Evolutionary conservation across 2,329 filamentous ascomycete species (phyloP), one percentile per base, ranked within the genome.

Genomic region (Fusarium marasasianum): DNA sequence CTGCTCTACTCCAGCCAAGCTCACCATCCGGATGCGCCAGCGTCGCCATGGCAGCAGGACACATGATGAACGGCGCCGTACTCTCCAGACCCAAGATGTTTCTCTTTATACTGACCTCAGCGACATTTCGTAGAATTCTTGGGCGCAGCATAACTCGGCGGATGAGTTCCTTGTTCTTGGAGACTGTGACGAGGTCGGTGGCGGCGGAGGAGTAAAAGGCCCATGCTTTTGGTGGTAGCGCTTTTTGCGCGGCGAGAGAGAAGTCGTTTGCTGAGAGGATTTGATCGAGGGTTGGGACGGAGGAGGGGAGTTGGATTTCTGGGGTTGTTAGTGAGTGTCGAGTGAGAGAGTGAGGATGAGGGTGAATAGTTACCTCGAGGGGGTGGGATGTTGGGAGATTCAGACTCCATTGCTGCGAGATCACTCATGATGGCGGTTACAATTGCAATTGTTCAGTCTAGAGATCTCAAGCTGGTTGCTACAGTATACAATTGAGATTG

Each of bases 161-260:
- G 75, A 90, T 91, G 69, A 86, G 83, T 1, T 85, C 83, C 31
- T 83, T 85, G 79, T 93, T 93, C 56, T 86, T 85, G 56, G 71
- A 74, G 54, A 91, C 88, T 43, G 91, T 89, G 76, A 86, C 86
- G n/a, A 84, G 80, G 77, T 87, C 91, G 11, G 90, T 92, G 17
- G 91, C 89, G 5, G 91, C 91, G 14, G 90, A 91, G 26, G 89
- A 91, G 78, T 91, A 89, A 77, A 92, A 93, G 1, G 91, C 91
- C 89, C 90, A 92, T n/a, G 91, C 88, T 77, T 93, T 93, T 29
- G 87, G 85, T 14, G 86, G 85, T 54, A 91, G 84, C 11, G 86
- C 87, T 33, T 83, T 82, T 22, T 86, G 85, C 8, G 91, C 91
- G 0, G 87, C 89, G 17, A 82, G 66, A 58, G 89, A 86, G 77